phyloP scores from a whole-genome alignment of 192 early-diverging fungal species.

The Podila verticillata region DNA sequence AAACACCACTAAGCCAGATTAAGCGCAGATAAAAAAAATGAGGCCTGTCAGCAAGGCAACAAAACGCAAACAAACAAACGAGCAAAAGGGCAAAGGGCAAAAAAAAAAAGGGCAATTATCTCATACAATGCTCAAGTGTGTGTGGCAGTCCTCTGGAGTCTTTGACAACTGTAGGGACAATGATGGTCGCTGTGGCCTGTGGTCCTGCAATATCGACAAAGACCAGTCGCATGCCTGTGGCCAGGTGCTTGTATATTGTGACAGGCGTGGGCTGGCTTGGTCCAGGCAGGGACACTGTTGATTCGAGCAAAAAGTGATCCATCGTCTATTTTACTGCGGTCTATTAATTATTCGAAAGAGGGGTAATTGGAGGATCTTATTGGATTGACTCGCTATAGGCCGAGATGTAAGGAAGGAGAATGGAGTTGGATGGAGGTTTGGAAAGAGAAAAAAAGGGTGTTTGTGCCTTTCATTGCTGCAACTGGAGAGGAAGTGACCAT shows the following conservation, averaged over 20 bases:
- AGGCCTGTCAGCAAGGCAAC: background rate
- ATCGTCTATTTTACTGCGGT: background rate
- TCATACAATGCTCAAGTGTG: slow-evolving; percentile 77
- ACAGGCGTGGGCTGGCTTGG: slow-evolving; percentile 50
- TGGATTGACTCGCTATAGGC: background rate
- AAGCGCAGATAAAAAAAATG: background rate
- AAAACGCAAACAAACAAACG: background rate
- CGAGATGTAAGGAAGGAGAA: background rate
- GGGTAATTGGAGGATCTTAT: background rate
- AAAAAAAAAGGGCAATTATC: too few species aligned
- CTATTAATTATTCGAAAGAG: background rate
- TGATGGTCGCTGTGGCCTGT: slow-evolving; percentile 69
- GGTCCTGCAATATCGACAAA: slow-evolving; percentile 73
- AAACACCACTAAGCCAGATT: slow-evolving; percentile 70
- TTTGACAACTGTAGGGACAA: slow-evolving; percentile 75
- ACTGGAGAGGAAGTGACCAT: too few species aligned
- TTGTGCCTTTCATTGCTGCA: too few species aligned
- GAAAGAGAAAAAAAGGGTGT: too few species aligned
- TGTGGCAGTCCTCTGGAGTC: slow-evolving; percentile 84
- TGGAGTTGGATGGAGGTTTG: too few species aligned
- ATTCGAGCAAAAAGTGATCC: slow-evolving; percentile 46
- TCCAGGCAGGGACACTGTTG: slow-evolving; percentile 42
- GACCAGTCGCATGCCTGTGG: slow-evolving; percentile 66
- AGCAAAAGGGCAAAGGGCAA: background rate
- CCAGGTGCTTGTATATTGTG: slow-evolving; percentile 58